Conservation (phyloP, 805 yeast species). For the Ogataea saltuana region DNA sequence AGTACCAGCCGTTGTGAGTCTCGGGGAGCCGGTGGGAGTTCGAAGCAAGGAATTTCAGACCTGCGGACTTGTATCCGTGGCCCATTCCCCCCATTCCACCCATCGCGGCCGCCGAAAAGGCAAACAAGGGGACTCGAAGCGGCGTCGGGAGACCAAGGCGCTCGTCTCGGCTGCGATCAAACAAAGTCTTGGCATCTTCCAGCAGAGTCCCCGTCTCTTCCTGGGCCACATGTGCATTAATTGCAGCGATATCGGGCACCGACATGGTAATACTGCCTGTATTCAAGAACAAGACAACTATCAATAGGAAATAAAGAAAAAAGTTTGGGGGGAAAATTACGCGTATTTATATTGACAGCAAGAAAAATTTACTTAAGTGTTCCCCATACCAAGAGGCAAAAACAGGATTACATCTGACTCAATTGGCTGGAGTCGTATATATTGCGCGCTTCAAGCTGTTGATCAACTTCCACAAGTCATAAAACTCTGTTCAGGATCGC, state of each 20-base stretch:
- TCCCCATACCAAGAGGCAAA: too few relatives aligned
- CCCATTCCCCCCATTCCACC: conserved; percentile 60
- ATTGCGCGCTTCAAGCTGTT: too few relatives aligned
- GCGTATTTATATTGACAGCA: too few relatives aligned
- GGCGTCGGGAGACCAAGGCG: conserved; percentile 52
- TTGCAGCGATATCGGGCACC: conserved; percentile 7
- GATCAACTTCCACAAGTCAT: too few relatives aligned
- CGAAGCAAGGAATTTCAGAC: conserved; percentile 67
- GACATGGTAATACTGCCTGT: conserved; percentile 5
- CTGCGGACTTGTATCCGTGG: conserved; percentile 55
- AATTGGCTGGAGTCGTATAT: too few relatives aligned
- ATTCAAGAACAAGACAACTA: too few relatives aligned
- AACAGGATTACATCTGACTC: too few relatives aligned
- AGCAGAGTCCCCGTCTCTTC: conserved; percentile 10
- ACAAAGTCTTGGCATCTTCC: conserved; percentile 8
- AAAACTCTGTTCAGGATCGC: too few relatives aligned
- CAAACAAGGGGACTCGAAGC: conserved; percentile 45
- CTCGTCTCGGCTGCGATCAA: conserved; percentile 27
- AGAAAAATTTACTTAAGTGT: too few relatives aligned
- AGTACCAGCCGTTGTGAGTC: conserved; percentile 83
- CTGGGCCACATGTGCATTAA: conserved; percentile 4
- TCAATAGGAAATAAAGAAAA: background rate
- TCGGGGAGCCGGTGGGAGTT: conserved; percentile 81
- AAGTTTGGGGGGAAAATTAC: background rate
- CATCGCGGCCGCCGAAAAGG: conserved; percentile 40